Percentiles rank a stretch among this genome's conserved stretches.
These are phyloP conservation scores for Geotrichum reessii DNA, from an alignment of 1,139 yeast genomes.

Conservation along the genomic window DNA sequence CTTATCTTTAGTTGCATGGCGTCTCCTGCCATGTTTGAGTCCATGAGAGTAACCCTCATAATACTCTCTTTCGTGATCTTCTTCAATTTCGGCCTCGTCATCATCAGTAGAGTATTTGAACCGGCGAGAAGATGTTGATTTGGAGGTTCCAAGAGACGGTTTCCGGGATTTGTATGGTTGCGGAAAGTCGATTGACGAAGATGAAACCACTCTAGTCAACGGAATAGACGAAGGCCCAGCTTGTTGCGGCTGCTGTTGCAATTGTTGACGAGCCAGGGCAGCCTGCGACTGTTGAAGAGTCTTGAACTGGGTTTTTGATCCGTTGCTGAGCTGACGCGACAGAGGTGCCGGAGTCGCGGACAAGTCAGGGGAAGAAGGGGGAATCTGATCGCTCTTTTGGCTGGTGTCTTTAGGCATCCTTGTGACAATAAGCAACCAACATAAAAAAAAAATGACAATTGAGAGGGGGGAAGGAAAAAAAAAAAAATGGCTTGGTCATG, in stretches of 20 bases:
- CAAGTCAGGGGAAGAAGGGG: neutral
- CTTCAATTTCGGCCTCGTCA: slow-evolving; percentile 58
- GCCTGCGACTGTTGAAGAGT: neutral
- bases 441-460: too few species aligned
- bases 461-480: neutral
- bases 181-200: neutral
- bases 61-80: slow-evolving; percentile 56
- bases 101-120: slow-evolving; percentile 54
- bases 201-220: neutral
- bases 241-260: neutral
- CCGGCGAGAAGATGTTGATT: slow-evolving; percentile 16
- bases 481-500: neutral
- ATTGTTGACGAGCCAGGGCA: too few species aligned
- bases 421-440: neutral
- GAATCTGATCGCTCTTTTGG: neutral
- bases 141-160: neutral
- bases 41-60: slow-evolving; percentile 72
- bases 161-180: neutral
- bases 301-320: neutral
- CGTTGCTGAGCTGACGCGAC: slow-evolving; percentile 3
- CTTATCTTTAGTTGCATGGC: slow-evolving; percentile 8
- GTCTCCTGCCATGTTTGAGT: slow-evolving; percentile 38
- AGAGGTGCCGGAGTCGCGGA: neutral
- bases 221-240: neutral
- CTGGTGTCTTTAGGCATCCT: neutral